Percentiles rank a stretch among this genome's conserved stretches.
phyloP scores from a whole-genome alignment of 1,139 yeast genomes.

The Meyerozyma elateridarum region DNA sequence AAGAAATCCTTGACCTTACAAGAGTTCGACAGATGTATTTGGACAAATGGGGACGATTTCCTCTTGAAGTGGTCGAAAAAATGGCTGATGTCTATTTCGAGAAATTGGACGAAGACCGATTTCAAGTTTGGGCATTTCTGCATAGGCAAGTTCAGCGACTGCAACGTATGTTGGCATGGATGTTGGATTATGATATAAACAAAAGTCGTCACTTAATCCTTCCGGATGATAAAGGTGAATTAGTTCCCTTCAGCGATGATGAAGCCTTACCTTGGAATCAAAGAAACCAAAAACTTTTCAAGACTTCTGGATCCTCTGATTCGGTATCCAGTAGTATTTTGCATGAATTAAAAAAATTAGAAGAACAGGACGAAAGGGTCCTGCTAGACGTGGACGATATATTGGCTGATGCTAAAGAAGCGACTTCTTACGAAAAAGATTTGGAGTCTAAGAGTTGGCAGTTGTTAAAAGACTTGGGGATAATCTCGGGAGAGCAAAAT shows the following conservation, averaged over 20 bases:
- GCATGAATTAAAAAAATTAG: slow-evolving; percentile 20
- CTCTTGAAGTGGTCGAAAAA: slow-evolving; percentile 23
- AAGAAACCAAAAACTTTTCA: slow-evolving; percentile 13
- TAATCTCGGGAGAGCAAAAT: slow-evolving; percentile 8
- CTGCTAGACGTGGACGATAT: slow-evolving; percentile 14
- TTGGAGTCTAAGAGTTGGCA: slow-evolving; percentile 19
- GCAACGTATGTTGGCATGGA: slow-evolving; percentile 38
- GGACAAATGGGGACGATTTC: slow-evolving; percentile 23
- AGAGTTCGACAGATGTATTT: slow-evolving; percentile 20
- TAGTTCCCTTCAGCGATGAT: slow-evolving; percentile 27
- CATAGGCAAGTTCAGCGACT: slow-evolving; percentile 27
- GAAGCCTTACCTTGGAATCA: slow-evolving; percentile 33
- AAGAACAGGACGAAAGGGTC: slow-evolving; percentile 16
- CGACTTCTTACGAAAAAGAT: slow-evolving; percentile 11
- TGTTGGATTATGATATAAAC: slow-evolving; percentile 32
- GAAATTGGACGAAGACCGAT: slow-evolving; percentile 17
- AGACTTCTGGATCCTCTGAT: not conserved
- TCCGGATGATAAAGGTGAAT: slow-evolving; percentile 11
- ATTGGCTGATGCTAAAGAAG: slow-evolving; percentile 16
- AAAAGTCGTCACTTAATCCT: slow-evolving; percentile 17
- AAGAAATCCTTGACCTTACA: slow-evolving; percentile 29
- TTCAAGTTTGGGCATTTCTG: slow-evolving; percentile 28
- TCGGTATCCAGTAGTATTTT: slow-evolving; percentile 10
- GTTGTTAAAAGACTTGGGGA: slow-evolving; percentile 19
- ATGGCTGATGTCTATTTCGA: slow-evolving; percentile 34